Evolutionary conservation across 2,329 filamentous ascomycete genomes (phyloP), one percentile per base, ranked within the genome.

Genomic region (Lecanosticta acicola): DNA sequence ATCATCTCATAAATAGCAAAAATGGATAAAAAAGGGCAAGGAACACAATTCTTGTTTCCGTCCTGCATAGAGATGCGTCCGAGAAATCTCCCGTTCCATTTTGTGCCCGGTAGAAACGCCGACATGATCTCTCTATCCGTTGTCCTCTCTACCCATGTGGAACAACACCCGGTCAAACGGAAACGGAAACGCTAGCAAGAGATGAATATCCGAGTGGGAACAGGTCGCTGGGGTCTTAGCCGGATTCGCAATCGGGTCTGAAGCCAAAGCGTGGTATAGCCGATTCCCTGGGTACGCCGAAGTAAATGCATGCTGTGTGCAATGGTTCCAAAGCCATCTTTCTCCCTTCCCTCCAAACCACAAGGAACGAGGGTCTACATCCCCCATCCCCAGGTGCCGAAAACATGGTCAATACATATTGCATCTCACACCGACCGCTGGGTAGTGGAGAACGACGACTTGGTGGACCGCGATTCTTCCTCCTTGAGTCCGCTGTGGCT

Each of bases 401-500:
- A 32, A 35, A 11, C 24, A 29, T 29, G 24, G 7, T 29, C 24
- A 29, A 5, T 5, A 11, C 24, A 11, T 29, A n/a, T n/a, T n/a
- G n/a, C 24, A 29, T 29, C 11, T 29, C 24, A 29, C 5, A 29
- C 24, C 24, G 24, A 29, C 24, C 16, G 33, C 33, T 35, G 16
- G 16, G 33, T 18, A n/a, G 33, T 18, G 7, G 16, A 35, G 5
- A 8, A 5, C 33, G 14, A 17, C 18, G 8, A 9, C 13, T 19
- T 13, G 32, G 32, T 14, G n/a, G 13, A 34, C 17, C 17, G 35
- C 8, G 35, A 37, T 5, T 53, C 48, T 39, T 55, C 48, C 34
- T 55, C 56, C 32, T 54, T 54, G 16, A 61, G 41, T n/a, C 51
- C 57, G 14, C 57, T 53, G 17, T 57, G 56, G 47, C 63, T 63